Evolutionary conservation across 768 basidiomycete genomes (phyloP).

Genomic region (Suillus sp.): DNA sequence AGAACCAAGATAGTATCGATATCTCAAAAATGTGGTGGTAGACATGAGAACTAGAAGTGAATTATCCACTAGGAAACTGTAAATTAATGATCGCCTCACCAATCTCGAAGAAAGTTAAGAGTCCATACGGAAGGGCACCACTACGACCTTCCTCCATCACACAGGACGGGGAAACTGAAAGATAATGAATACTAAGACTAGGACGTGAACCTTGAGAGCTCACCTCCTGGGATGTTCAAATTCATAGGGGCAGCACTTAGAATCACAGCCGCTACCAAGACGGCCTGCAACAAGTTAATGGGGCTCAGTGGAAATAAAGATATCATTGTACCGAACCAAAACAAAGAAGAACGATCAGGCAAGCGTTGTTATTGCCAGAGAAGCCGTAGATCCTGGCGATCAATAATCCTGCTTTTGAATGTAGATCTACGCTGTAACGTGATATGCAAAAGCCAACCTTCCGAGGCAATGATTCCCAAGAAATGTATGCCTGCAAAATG

Average conservation of each 20-base stretch:
- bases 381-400: slow-evolving; percentile 1
- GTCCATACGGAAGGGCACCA: slow-evolving; percentile 11
- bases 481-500: neutral
- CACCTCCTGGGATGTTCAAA: neutral
- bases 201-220: neutral
- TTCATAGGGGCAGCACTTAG: neutral
- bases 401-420: neutral
- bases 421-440: neutral
- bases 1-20: slow-evolving; percentile 8
- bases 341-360: neutral
- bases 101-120: slow-evolving; percentile 8
- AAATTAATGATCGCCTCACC: slow-evolving; percentile 2
- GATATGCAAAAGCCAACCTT: neutral
- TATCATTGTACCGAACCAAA: neutral
- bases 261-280: neutral
- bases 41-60: slow-evolving; percentile 9
- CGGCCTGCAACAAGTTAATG: neutral
- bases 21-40: slow-evolving; percentile 7
- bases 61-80: neutral
- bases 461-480: neutral
- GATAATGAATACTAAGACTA: neutral
- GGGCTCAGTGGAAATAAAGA: neutral
- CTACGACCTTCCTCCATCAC: neutral
- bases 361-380: neutral
- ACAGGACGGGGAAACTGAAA: neutral